Percentiles rank a stretch among this genome's conserved stretches.
phyloP scores from a whole-genome alignment of 139 green algal genomes.

The Ettlia oleoabundans region DNA sequence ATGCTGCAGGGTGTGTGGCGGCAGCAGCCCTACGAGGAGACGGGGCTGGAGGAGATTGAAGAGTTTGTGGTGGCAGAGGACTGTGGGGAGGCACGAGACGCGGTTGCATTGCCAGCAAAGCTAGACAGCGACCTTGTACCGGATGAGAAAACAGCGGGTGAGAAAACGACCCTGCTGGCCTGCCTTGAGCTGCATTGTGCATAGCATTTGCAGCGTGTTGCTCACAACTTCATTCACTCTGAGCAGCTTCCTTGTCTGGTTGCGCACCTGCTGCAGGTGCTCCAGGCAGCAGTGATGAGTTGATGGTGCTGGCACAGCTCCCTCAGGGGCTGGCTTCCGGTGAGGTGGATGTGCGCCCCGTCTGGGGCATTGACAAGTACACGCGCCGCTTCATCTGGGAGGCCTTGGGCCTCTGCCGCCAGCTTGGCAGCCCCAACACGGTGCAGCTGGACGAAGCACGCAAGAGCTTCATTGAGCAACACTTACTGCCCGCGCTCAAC shows the following conservation, averaged over 20 bases:
- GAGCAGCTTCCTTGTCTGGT: no score
- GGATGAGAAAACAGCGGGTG: background rate
- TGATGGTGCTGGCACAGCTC: background rate
- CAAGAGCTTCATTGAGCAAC: slow-evolving; percentile 64
- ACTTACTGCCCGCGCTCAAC: slow-evolving; percentile 72
- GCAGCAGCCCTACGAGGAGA: background rate
- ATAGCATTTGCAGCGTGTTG: background rate
- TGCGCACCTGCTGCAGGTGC: background rate
- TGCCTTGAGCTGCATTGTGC: background rate
- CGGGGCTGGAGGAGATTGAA: background rate
- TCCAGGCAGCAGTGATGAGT: background rate
- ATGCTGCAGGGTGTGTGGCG: slow-evolving; percentile 30
- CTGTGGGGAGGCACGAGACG: slow-evolving; percentile 24
- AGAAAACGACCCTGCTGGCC: no score
- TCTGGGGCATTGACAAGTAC: slow-evolving; percentile 87
- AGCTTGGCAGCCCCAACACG: background rate
- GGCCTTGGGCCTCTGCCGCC: slow-evolving; percentile 14
- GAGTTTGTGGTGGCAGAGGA: slow-evolving; percentile 19
- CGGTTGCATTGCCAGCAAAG: slow-evolving; percentile 6
- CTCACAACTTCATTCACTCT: background rate
- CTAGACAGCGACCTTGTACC: background rate
- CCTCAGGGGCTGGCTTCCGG: background rate
- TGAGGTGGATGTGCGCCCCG: slow-evolving; percentile 60
- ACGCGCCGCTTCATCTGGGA: slow-evolving; percentile 46
- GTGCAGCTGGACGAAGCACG: background rate